Evolutionary conservation across 2,329 filamentous ascomycete species (phyloP).

Genomic region (Calonectria henricotiae): DNA sequence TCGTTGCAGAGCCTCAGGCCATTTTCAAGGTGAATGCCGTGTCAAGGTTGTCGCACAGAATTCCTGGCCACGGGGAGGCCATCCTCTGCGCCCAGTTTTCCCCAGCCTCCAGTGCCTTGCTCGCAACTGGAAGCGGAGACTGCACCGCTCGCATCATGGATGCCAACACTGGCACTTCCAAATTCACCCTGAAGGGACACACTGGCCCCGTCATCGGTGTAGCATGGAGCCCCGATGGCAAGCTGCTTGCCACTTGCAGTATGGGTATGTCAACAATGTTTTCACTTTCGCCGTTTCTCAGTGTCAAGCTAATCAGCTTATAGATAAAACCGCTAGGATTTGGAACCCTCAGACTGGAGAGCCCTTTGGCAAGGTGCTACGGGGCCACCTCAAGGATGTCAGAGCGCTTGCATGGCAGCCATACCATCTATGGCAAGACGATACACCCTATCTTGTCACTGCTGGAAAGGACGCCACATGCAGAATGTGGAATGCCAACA

Average conservation of each 20-base stretch:
- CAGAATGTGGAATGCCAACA: conserved; percentile 13
- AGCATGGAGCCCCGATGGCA: background rate
- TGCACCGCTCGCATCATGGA: conserved; percentile 16
- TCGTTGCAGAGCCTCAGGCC: conserved; percentile 8
- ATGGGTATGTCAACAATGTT: background rate
- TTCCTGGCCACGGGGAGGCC: conserved; percentile 9
- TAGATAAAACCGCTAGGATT: conserved; percentile 9
- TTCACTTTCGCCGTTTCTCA: background rate
- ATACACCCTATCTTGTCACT: background rate
- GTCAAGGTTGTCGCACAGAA: conserved; percentile 1
- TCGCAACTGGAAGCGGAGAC: conserved; percentile 19
- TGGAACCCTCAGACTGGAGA: conserved; percentile 12
- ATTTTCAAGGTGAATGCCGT: conserved; percentile 22
- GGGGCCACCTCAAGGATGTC: conserved; percentile 2
- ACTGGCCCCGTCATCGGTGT: conserved; percentile 15
- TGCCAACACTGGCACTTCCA: background rate
- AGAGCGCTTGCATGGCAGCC: conserved; percentile 9
- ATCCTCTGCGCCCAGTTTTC: conserved; percentile 15
- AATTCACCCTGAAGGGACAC: conserved; percentile 6
- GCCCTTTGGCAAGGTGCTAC: background rate
- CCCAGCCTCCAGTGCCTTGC: background rate
- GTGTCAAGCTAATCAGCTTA: background rate
- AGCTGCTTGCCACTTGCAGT: conserved; percentile 10
- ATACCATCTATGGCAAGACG: conserved; percentile 11
- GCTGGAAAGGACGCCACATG: conserved; percentile 16